Percentiles rank a stretch among this genome's conserved stretches.
phyloP scores from a whole-genome alignment of 2,329 filamentous ascomycete genomes.

The Rhinocladiella mackenziei region DNA sequence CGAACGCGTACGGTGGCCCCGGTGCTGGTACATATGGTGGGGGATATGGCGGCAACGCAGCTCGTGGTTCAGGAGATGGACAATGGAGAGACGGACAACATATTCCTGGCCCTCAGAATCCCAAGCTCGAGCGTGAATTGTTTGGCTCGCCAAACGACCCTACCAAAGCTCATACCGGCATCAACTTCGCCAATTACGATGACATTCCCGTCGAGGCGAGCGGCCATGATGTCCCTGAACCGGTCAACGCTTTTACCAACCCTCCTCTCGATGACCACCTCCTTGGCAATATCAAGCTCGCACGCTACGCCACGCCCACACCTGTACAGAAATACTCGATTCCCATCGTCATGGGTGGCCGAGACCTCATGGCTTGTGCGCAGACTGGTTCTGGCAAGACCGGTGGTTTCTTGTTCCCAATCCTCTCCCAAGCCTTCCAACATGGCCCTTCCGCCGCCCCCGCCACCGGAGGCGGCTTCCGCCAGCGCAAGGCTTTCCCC shows the following conservation, averaged over 20 bases:
- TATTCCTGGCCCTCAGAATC: conserved; percentile 80
- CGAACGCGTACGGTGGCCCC: conserved; percentile 59
- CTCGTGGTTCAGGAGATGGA: conserved; percentile 86
- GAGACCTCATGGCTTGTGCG: conserved; percentile 98
- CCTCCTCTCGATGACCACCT: conserved; percentile 94
- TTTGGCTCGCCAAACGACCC: conserved; percentile 90
- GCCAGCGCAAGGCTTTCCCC: conserved; percentile 95
- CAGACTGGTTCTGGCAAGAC: conserved; percentile 99
- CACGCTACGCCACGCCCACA: conserved; percentile 91
- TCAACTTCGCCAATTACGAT: conserved; percentile 99
- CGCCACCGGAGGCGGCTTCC: conserved; percentile 68
- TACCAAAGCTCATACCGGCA: conserved; percentile 92
- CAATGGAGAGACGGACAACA: conserved; percentile 98
- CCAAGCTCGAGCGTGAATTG: conserved; percentile 87
- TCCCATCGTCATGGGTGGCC: conserved; percentile 94
- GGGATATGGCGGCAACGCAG: conserved; percentile 52
- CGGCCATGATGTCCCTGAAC: conserved; percentile 86
- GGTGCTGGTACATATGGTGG: conserved; percentile 42
- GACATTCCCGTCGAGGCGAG: conserved; percentile 98
- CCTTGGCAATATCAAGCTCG: conserved; percentile 85
- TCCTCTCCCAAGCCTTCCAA: conserved; percentile 94
- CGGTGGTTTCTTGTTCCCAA: conserved; percentile 98
- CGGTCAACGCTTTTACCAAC: conserved; percentile 84
- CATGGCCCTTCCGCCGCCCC: conserved; percentile 74
- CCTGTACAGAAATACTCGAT: conserved; percentile 99